Evolutionary conservation across 495 filamentous ascomycete genomes (phyloP).

Genomic region (Choiromyces venosus): DNA sequence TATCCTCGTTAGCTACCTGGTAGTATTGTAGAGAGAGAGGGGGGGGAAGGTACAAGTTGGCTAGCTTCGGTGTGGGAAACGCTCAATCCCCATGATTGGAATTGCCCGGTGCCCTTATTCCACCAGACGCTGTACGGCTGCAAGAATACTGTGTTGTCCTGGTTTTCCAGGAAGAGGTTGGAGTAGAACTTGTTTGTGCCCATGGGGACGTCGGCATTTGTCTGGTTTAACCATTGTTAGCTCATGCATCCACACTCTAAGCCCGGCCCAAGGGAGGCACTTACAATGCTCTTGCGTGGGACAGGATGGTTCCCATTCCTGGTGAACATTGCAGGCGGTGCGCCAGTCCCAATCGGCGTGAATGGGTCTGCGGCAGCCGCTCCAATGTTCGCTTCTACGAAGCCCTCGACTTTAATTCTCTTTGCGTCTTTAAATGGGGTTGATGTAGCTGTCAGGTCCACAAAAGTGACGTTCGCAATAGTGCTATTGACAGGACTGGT

Average conservation of each 20-base stretch:
- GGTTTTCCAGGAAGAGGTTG: constrained; percentile 74
- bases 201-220: no score
- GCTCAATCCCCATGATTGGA: constrained; percentile 7
- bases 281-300: constrained; percentile 12
- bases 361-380: no score
- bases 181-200: constrained; percentile 70
- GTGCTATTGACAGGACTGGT: no score
- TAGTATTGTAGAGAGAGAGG: neutral
- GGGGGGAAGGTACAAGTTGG: no score
- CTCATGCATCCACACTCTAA: neutral
- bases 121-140: constrained; percentile 79
- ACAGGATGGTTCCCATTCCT: constrained; percentile 12
- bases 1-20: constrained; percentile 2
- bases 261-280: neutral
- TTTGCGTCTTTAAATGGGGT: no score
- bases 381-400: no score
- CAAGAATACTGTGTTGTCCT: constrained; percentile 65
- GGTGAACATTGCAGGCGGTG: constrained; percentile 13
- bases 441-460: no score
- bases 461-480: no score
- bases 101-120: constrained; percentile 42
- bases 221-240: neutral
- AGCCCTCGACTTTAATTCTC: no score
- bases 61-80: constrained; percentile 15
- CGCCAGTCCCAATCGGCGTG: constrained; percentile 10